phyloP scores from a whole-genome alignment of 2,329 filamentous ascomycete genomes.

The Geosmithia flava region DNA sequence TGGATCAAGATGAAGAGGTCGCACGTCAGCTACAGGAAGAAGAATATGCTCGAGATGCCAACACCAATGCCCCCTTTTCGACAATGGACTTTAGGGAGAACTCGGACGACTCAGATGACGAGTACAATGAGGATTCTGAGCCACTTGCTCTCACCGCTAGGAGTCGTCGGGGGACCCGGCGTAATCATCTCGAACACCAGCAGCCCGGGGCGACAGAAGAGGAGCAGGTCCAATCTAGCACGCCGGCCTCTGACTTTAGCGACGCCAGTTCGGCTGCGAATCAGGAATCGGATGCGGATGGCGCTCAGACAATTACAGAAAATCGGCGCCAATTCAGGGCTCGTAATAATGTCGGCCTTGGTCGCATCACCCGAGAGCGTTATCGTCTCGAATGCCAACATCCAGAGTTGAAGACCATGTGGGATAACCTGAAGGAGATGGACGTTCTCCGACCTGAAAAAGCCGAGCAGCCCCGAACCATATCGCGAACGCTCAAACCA shows the following conservation, averaged over 20 bases:
- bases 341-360: slow-evolving; percentile 7
- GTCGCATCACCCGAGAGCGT: slow-evolving; percentile 34
- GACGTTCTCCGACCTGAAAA: slow-evolving; percentile 47
- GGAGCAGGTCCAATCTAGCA: not conserved
- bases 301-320: slow-evolving; percentile 6
- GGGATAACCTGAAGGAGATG: slow-evolving; percentile 59
- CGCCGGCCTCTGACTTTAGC: not conserved
- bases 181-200: too few species aligned
- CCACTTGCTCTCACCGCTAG: not conserved
- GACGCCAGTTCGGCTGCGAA: not conserved
- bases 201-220: too few species aligned
- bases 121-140: not conserved
- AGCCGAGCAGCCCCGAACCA: slow-evolving; percentile 46
- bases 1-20: not conserved
- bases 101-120: slow-evolving; percentile 13
- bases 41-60: not conserved
- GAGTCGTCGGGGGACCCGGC: not conserved
- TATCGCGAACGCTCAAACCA: slow-evolving; percentile 74
- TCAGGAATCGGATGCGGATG: not conserved
- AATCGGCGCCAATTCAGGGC: slow-evolving; percentile 21
- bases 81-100: slow-evolving; percentile 1
- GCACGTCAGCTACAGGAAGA: slow-evolving; percentile 3
- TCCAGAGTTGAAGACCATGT: slow-evolving; percentile 73
- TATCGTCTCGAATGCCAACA: slow-evolving; percentile 62
- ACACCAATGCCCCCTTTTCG: not conserved